Percentiles rank a stretch among this genome's conserved stretches.
These are phyloP conservation scores for Alternaria sp. DNA, from an alignment of 2,329 filamentous ascomycete species.

Conservation along the genomic window DNA sequence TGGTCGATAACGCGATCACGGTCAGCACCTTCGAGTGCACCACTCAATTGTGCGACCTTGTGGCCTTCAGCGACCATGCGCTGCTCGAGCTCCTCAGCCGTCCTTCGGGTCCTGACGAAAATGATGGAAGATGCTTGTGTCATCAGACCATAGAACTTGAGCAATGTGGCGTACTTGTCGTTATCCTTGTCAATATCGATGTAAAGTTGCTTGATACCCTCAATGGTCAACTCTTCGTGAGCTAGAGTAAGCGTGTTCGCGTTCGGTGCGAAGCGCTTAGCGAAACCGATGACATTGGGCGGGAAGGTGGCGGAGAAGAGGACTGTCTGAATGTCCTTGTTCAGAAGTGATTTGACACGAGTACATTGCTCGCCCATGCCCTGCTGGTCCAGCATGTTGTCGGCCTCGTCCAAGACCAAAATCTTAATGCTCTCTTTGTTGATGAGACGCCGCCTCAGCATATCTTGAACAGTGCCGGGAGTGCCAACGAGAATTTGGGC, in stretches of 20 bases:
- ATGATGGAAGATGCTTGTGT: slow-evolving; percentile 98
- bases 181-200: slow-evolving; percentile 87
- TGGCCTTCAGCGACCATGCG: slow-evolving; percentile 91
- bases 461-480: slow-evolving; percentile 89
- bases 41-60: slow-evolving; percentile 88
- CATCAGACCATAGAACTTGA: slow-evolving; percentile 94
- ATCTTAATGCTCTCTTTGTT: slow-evolving; percentile 77
- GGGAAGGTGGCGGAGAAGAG: slow-evolving; percentile 97
- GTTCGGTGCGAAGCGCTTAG: slow-evolving; percentile 81
- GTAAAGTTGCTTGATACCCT: slow-evolving; percentile 97
- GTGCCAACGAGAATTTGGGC: slow-evolving; percentile 90
- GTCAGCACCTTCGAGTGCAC: slow-evolving; percentile 82
- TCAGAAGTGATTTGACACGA: slow-evolving; percentile 82
- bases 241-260: slow-evolving; percentile 88
- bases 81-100: slow-evolving; percentile 82
- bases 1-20: slow-evolving; percentile 85
- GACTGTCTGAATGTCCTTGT: slow-evolving; percentile 80
- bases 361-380: slow-evolving; percentile 95
- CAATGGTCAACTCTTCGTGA: slow-evolving; percentile 91
- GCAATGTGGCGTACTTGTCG: slow-evolving; percentile 87
- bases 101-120: slow-evolving; percentile 92
- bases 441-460: slow-evolving; percentile 80
- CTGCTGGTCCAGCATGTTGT: slow-evolving; percentile 98
- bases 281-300: slow-evolving; percentile 83
- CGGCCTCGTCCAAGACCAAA: slow-evolving; percentile 93